Evolutionary conservation across 805 yeast species (phyloP).

Genomic region (Teunomyces panamensis): DNA sequence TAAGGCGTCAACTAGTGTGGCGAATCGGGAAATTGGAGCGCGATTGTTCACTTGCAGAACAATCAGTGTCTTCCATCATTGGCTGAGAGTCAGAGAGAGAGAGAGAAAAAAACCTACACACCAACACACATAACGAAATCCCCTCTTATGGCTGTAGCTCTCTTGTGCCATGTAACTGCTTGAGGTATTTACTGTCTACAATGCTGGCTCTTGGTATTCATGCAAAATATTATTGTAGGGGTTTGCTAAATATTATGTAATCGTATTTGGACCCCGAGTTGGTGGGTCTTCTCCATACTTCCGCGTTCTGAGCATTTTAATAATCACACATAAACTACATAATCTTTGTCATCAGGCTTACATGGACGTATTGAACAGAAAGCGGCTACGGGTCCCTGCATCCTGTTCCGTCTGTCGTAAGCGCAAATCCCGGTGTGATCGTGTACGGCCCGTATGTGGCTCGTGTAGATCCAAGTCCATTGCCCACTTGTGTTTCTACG

Average conservation of each 20-base stretch:
- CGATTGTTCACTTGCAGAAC: not conserved
- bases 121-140: not conserved
- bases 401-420: constrained; percentile 45
- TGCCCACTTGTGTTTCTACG: constrained; percentile 41
- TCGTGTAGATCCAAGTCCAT: constrained; percentile 40
- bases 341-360: not conserved
- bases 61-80: not conserved
- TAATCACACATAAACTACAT: not conserved
- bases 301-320: not conserved
- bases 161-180: not conserved
- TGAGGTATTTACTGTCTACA: not conserved
- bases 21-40: not conserved
- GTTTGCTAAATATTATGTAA: not conserved
- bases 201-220: not conserved
- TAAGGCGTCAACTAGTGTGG: no score
- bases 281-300: not conserved
- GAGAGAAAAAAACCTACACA: not conserved
- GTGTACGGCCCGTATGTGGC: constrained; percentile 43
- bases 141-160: not conserved
- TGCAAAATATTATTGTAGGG: not conserved
- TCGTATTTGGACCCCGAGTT: not conserved
- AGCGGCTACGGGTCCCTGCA: constrained; percentile 40
- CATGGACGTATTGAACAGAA: constrained; percentile 29
- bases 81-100: not conserved
- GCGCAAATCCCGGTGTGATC: constrained; percentile 42